Base-by-base conservation (phyloP, 1,284 basidiomycete species). In the Puccinia coronata region DNA sequence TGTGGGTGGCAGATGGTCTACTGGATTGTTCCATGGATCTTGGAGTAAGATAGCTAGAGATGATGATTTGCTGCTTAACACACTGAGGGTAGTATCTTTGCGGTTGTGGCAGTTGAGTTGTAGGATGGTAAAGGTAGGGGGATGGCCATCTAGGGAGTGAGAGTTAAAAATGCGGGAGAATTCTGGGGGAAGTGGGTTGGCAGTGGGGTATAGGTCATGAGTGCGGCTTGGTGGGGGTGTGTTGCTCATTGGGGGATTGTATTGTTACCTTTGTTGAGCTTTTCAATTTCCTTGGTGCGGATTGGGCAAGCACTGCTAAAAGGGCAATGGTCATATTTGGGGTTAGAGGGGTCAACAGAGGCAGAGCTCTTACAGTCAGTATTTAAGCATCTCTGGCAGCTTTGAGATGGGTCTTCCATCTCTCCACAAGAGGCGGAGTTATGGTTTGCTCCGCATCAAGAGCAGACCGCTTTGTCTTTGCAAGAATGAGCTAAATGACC, bases 51-150 rank as follows among this genome's bases (percentile, higher is more conserved):
- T 6, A 31, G 57, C 14, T 25, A 73, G 31, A 51, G 34, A 43
- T 6, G 57, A 25, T 31, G 41, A 20, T 14, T 36, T 34, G n/a
- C 39, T n/a, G 41, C 47, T 25, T 12, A 72, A 49, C 1, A 20
- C 20, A 39, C 70, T 53, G 23, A 72, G 43, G n/a, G 70, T 72
- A 20, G 70, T 72, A 34, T 72, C 70, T 34, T 72, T 53, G 6
- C 49, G 70, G 31, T 72, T 72, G 36, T 72, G 70, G 41, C 70
- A 72, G 28, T 72, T 72, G 11, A 72, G 70, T 20, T 72, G 65
- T 4, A 69, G 16, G 16, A 69, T 18, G 65, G 65, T 43, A 9
- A 69, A 16, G 39, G 43, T 43, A 39, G n/a, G 2, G n/a, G 65
- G 25, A 43, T 23, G 20, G 65, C 1, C 2, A 16, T 20, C 36